phyloP scores from a whole-genome alignment of 108 stramenopile species.

The Aureococcus anophagefferens region DNA sequence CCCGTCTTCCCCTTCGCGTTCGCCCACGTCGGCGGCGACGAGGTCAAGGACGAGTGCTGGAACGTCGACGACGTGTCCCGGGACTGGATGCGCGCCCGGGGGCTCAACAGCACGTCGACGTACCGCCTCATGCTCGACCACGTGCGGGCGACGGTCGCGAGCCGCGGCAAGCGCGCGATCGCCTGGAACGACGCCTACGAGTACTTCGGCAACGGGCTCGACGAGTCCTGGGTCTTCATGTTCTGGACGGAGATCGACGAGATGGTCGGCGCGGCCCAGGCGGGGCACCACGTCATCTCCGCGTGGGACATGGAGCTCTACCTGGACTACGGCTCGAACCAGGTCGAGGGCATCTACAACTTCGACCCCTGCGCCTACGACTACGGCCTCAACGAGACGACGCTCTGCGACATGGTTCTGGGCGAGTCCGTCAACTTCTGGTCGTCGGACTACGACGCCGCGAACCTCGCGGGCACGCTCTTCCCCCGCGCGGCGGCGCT shows the following conservation, averaged over 20 bases:
- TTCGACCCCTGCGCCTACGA: constrained; percentile 45
- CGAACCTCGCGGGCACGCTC: constrained; percentile 38
- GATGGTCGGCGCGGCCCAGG: too few relatives aligned
- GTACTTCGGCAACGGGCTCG: constrained; percentile 26
- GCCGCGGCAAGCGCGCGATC: constrained; percentile 29
- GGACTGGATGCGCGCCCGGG: background rate
- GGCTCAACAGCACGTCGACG: constrained; percentile 16
- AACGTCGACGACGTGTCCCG: too few relatives aligned
- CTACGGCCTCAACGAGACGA: constrained; percentile 18
- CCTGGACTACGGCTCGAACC: constrained; percentile 40
- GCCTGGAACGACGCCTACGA: constrained; percentile 62
- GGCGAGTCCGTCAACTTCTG: constrained; percentile 63
- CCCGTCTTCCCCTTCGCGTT: too few relatives aligned
- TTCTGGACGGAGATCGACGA: too few relatives aligned
- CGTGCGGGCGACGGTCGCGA: constrained; percentile 5
- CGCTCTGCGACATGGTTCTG: constrained; percentile 25
- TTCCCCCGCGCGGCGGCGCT: constrained; percentile 54
- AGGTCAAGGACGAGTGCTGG: too few relatives aligned
- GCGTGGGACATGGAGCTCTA: too few relatives aligned
- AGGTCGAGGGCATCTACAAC: constrained; percentile 39
- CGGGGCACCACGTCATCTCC: constrained; percentile 10
- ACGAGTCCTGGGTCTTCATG: constrained; percentile 24
- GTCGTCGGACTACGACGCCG: constrained; percentile 51
- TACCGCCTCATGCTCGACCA: too few relatives aligned
- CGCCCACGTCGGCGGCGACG: too few relatives aligned